Evolutionary conservation across 768 basidiomycete species (phyloP).

Genomic region (Russula abietina): DNA sequence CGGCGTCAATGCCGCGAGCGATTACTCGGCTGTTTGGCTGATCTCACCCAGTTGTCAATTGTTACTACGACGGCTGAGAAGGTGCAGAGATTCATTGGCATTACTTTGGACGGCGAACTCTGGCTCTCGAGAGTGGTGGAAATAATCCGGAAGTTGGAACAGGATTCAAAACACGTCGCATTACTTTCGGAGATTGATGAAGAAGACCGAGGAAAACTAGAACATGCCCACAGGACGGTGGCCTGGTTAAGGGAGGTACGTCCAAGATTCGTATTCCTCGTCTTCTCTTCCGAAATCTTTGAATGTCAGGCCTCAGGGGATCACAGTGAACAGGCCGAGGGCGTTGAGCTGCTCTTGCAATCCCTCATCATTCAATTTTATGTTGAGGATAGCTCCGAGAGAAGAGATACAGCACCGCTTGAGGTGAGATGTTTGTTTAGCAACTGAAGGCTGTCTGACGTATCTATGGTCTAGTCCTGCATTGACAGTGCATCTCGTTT

Average conservation of each 20-base stretch:
- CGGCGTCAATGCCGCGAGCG: constrained; percentile 60
- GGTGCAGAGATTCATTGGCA: constrained; percentile 48
- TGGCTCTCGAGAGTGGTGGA: constrained; percentile 69
- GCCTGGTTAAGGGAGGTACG: constrained; percentile 43
- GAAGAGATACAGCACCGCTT: constrained; percentile 47
- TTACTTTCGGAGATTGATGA: constrained; percentile 48
- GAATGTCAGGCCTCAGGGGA: constrained; percentile 34
- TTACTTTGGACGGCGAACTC: constrained; percentile 66
- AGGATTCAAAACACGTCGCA: constrained; percentile 62
- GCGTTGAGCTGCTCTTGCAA: constrained; percentile 63
- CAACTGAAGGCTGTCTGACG: neutral
- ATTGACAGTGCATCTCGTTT: constrained; percentile 54
- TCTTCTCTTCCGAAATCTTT: constrained; percentile 9
- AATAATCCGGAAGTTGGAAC: constrained; percentile 51
- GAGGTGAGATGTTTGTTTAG: constrained; percentile 41
- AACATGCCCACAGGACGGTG: constrained; percentile 40
- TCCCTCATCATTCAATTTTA: constrained; percentile 69
- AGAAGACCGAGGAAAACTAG: constrained; percentile 44
- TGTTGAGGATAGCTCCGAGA: constrained; percentile 55
- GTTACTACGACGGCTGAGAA: constrained; percentile 48
- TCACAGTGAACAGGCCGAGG: constrained; percentile 53
- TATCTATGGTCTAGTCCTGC: constrained; percentile 42
- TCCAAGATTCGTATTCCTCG: neutral
- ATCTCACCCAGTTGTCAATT: constrained; percentile 56
- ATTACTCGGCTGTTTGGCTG: constrained; percentile 67